Evolutionary conservation across 2,329 filamentous ascomycete species (phyloP), one percentile per base, ranked within the genome.

Genomic region (Fusarium paranaense): DNA sequence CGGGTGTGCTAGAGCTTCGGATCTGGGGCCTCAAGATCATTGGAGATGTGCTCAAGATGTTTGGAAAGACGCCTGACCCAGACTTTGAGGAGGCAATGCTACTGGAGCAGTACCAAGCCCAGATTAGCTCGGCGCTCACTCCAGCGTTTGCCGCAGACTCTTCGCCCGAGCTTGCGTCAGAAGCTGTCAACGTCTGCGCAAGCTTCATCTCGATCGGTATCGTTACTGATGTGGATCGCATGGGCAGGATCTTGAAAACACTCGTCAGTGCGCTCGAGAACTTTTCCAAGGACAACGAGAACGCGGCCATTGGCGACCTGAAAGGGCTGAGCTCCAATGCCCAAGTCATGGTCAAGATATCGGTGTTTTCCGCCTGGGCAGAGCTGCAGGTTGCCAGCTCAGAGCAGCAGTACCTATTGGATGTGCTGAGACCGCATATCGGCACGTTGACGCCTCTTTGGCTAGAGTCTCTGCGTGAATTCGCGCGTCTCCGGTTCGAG

Each of bases 51-150:
- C 86, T 99, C 60, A 97, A 95, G 86, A 95, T 98, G 87, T 99
- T 99, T 84, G 97, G 97, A 63, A 96, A 95, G 80, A 95, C 94
- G 2, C 94, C 96, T 2, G 97, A 99, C 83, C 97, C 97, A 0
- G 97, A 99, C 81, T 99, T 99, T 80, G 91, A 96, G n/a, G 97
- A 99, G 83, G 97, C 94, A 1, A 97, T 97, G 84, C 88, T 99
- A 18, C 88, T 99, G 5, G 97, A 99, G 82, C 97, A 99, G 82
- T 99, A 99, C 79, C 97, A 99, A 83, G 97, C 97, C 6, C 97
- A 99, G 81, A 99, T 99, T 80, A 95, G 95, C 78, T 98, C 97
- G 20, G 97, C 97, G 1, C 87, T 99, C 70, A 99, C 97, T 0
- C 97, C 97, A 5, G 97, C 97, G 0, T 99, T 99, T 83, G 95